Conservation (phyloP, 2,329 filamentous ascomycete genomes). For the Apiospora arundinis region DNA sequence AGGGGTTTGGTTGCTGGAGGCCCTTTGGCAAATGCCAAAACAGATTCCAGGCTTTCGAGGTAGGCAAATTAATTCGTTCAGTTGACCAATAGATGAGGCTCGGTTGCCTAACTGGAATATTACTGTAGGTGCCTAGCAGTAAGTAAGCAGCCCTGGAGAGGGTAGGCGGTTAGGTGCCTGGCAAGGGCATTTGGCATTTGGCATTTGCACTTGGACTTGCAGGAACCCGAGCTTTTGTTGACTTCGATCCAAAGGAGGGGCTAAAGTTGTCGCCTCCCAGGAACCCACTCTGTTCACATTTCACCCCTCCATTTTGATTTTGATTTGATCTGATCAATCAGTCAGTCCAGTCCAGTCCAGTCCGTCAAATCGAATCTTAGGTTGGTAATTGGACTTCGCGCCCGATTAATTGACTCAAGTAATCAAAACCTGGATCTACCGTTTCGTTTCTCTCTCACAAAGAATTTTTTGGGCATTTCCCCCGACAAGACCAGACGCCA, state of each 20-base stretch:
- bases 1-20: neutral
- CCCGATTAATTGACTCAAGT: slow-evolving; percentile 6
- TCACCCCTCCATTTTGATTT: slow-evolving; percentile 15
- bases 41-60: neutral
- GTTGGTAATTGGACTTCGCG: neutral
- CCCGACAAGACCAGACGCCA: neutral
- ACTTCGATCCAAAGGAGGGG: slow-evolving; percentile 21
- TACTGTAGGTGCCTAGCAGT: neutral
- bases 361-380: slow-evolving; percentile 8
- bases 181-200: too few species aligned
- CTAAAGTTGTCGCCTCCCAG: slow-evolving; percentile 10
- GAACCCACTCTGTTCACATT: neutral
- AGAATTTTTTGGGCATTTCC: slow-evolving; percentile 8
- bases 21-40: neutral
- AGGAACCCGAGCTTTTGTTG: slow-evolving; percentile 20
- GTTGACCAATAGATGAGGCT: neutral
- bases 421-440: neutral
- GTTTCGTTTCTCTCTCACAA: neutral
- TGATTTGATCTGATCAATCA: neutral
- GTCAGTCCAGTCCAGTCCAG: neutral
- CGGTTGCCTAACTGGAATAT: neutral
- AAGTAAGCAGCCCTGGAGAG: too few species aligned
- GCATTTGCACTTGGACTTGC: too few species aligned
- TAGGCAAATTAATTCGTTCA: neutral
- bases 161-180: too few species aligned